Evolutionary conservation across 352 stramenopile species (phyloP).

Genomic region (Globisporangium spiculum): DNA sequence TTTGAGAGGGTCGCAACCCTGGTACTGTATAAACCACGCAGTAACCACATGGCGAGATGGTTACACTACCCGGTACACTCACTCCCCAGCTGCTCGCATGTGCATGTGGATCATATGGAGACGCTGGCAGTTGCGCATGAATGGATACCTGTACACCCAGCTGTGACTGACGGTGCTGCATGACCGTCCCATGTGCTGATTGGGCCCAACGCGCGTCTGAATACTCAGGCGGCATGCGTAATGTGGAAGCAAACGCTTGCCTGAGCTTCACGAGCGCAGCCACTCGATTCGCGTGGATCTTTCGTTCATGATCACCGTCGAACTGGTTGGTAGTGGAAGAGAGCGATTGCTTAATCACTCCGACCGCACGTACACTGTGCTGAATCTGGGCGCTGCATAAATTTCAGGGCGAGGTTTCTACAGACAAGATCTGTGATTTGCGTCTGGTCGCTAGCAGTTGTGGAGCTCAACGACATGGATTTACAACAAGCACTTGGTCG

Average conservation of each 20-base stretch:
- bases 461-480: neutral
- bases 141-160: neutral
- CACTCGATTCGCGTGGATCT: neutral
- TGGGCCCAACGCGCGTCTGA: neutral
- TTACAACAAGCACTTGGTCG: neutral
- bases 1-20: neutral
- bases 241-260: neutral
- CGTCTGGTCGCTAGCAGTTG: neutral
- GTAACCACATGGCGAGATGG: neutral
- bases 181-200: neutral
- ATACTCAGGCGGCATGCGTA: neutral
- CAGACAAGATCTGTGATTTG: neutral
- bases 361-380: neutral
- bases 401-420: neutral
- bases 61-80: neutral
- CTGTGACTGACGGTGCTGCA: neutral
- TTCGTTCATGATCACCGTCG: neutral
- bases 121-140: neutral
- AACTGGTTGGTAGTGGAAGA: neutral
- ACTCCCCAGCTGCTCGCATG: neutral
- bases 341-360: neutral
- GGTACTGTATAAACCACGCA: neutral
- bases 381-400: neutral
- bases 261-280: neutral
- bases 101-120: neutral